Base-by-base conservation (phyloP, 2,329 filamentous ascomycete genomes). In the Colletotrichum brevisporum region DNA sequence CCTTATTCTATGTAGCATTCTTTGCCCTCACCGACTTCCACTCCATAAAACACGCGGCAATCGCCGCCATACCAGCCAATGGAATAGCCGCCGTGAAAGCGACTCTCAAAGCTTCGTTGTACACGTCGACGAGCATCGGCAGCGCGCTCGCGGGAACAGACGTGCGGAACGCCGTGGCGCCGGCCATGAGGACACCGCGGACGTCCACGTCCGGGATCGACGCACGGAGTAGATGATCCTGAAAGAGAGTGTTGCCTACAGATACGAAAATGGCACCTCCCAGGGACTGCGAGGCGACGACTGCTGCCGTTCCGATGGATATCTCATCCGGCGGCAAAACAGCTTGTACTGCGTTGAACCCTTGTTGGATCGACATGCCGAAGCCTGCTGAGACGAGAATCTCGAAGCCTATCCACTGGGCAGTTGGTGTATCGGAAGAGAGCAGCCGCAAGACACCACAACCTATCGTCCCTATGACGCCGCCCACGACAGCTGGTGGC, bases 31-130 rank as follows among this genome's bases (percentile, higher is more conserved):
- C 67, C 5, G 58, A 63, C 15, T 54, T 70, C 64, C 63, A 70
- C 36, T 70, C 53, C 64, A 70, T 55, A 8, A 63, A 70, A 31
- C 63, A 70, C 36, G 67, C 52, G 9, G 67, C 63, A 53, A 70
- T 52, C 8, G 43, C 41, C 10, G 67, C 66, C 8, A 68, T 8
- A 8, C 57, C 67, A 12, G 64, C 64, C 64, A 70, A 45, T 1
- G 64, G 57, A 43, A 70, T 59, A 3, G 67, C 67, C 36, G 43
- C 64, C 8, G 67, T 89, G 27, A 89, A 83, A 4, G 84, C 82
- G 6, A 90, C 87, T 73, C 89, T 89, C 73, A 90, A 88, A 0
- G 86, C 87, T 59, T 85, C 79, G 67, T 86, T 90, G 78, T 92
- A 92, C 0, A 87, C 87, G 0, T 74, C 59, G 16, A 91, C 78